These are phyloP conservation scores for Lachnellula occidentalis DNA, from an alignment of 2,329 filamentous ascomycete species.

Conservation along the genomic window DNA sequence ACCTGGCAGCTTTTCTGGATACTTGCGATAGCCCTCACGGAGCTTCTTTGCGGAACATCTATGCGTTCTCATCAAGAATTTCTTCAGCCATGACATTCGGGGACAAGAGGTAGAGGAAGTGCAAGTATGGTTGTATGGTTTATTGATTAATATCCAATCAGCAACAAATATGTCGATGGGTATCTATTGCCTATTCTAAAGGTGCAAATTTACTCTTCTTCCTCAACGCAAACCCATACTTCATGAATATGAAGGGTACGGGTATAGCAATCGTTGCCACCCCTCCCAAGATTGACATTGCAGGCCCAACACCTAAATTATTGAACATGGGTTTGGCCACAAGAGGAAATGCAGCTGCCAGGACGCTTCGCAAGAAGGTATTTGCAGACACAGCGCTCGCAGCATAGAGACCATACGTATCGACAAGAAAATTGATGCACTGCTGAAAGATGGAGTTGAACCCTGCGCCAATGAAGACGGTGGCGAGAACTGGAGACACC, in stretches of 20 bases:
- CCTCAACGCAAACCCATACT: conserved; percentile 33
- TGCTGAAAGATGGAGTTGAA: conserved; percentile 31
- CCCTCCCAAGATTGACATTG: conserved; percentile 55
- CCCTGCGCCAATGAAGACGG: conserved; percentile 26
- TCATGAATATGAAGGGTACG: conserved; percentile 51
- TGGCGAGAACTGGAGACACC: conserved; percentile 20
- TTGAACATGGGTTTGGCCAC: conserved; percentile 48
- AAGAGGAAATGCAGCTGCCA: conserved; percentile 42
- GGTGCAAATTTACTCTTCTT: conserved; percentile 40
- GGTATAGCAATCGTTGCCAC: conserved; percentile 49
- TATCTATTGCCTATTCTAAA: conserved; percentile 7
- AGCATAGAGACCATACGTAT: conserved; percentile 43
- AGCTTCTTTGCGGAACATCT: background rate
- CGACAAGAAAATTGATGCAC: conserved; percentile 31
- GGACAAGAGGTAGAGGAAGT: conserved; percentile 5
- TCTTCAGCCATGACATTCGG: conserved; percentile 3
- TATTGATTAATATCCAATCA: conserved; percentile 1
- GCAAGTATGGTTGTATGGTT: conserved; percentile 1
- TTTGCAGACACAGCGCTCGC: conserved; percentile 42
- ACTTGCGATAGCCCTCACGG: too few relatives aligned
- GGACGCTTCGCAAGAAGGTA: conserved; percentile 38
- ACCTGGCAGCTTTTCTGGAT: too few relatives aligned
- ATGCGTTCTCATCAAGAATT: conserved; percentile 6
- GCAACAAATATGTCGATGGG: too few relatives aligned
- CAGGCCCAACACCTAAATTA: conserved; percentile 59